Evolutionary conservation across 805 yeast species (phyloP).

Genomic region (Suhomyces prunicola): DNA sequence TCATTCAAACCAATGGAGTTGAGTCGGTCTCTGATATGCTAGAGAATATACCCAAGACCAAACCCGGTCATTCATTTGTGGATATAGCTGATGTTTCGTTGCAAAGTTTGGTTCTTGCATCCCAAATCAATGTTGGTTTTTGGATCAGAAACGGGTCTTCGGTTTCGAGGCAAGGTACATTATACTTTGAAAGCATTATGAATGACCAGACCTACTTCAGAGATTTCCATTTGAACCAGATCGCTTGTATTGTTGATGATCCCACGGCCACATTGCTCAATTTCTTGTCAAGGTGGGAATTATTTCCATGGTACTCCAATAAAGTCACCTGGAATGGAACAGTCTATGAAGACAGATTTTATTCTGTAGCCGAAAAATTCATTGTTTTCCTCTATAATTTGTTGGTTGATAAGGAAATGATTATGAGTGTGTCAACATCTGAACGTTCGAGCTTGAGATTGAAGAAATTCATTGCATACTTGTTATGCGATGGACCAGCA

Average conservation of each 20-base stretch:
- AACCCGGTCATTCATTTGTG: slow-evolving; percentile 40
- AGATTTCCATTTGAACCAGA: slow-evolving; percentile 46
- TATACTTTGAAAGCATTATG: slow-evolving; percentile 43
- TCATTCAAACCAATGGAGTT: slow-evolving; percentile 34
- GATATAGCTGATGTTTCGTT: slow-evolving; percentile 55
- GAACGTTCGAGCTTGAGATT: slow-evolving; percentile 27
- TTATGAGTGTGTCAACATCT: slow-evolving; percentile 21
- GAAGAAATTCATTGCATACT: slow-evolving; percentile 45
- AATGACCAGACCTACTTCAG: slow-evolving; percentile 41
- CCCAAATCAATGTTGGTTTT: slow-evolving; percentile 61
- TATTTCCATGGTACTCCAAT: slow-evolving; percentile 47
- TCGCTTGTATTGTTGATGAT: slow-evolving; percentile 38
- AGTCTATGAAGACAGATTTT: slow-evolving; percentile 47
- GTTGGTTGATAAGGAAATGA: slow-evolving; percentile 35
- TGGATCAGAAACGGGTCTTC: slow-evolving; percentile 75
- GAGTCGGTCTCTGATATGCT: slow-evolving; percentile 13
- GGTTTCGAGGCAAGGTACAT: slow-evolving; percentile 47
- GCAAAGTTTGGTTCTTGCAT: slow-evolving; percentile 55
- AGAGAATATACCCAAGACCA: slow-evolving; percentile 7
- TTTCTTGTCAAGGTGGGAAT: slow-evolving; percentile 55
- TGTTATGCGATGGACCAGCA: slow-evolving; percentile 49
- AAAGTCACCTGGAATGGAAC: slow-evolving; percentile 31
- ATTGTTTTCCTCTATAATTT: slow-evolving; percentile 44
- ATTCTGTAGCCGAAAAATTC: slow-evolving; percentile 42
- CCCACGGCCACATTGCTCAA: slow-evolving; percentile 34